phyloP scores from a whole-genome alignment of 2,329 filamentous ascomycete genomes.

The Exophiala aquamarina region DNA sequence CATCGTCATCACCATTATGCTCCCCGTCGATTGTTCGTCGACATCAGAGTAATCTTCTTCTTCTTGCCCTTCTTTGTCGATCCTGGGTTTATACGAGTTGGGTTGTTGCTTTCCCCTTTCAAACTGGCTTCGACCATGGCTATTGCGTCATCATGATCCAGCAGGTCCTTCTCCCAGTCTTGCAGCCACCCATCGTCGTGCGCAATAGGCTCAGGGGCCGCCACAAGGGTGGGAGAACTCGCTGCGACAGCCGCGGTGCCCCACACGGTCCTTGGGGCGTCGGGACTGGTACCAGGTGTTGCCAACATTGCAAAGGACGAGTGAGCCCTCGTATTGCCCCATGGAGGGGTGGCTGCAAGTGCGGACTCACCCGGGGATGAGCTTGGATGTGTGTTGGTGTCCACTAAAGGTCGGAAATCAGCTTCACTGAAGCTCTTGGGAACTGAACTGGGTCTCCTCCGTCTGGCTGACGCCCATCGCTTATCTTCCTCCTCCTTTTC shows the following conservation, averaged over 20 bases:
- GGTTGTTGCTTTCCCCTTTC: constrained; percentile 28
- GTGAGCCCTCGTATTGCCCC: constrained; percentile 35
- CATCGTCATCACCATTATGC: constrained; percentile 39
- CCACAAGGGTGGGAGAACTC: constrained; percentile 54
- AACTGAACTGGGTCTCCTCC: constrained; percentile 54
- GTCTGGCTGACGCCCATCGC: constrained; percentile 66
- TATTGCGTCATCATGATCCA: constrained; percentile 60
- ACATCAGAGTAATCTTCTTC: constrained; percentile 70
- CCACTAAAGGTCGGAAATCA: constrained; percentile 65
- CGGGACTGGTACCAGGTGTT: constrained; percentile 78
- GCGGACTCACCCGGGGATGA: constrained; percentile 30
- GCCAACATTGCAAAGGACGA: constrained; percentile 59
- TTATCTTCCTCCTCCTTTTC: constrained; percentile 75
- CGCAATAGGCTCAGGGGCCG: constrained; percentile 37
- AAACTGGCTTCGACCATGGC: constrained; percentile 46
- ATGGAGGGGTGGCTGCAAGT: constrained; percentile 44
- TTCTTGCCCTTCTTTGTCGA: constrained; percentile 54
- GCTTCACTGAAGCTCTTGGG: constrained; percentile 55
- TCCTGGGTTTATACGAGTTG: constrained; percentile 13
- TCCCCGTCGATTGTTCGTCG: constrained; percentile 60
- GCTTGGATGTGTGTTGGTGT: constrained; percentile 29
- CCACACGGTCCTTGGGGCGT: constrained; percentile 79
- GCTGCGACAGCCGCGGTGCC: constrained; percentile 72
- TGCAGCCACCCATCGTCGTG: constrained; percentile 82
- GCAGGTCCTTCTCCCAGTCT: constrained; percentile 76